Evolutionary conservation across 176 grass and related monocot genomes (phyloP).

Genomic region (Triticum monococcum): DNA sequence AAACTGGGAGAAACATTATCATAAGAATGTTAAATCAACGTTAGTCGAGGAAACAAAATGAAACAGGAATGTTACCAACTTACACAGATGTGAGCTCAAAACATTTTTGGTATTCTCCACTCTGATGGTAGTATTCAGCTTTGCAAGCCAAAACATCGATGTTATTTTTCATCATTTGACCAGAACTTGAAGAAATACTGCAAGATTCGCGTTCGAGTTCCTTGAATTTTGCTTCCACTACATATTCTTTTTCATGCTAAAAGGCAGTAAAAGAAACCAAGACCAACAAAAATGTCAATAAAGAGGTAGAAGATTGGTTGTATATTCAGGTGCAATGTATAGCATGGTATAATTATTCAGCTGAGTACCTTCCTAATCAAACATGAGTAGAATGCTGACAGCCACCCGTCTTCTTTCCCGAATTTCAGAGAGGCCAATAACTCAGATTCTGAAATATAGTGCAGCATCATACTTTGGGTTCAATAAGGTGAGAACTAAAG

Average conservation of each 20-base stretch:
- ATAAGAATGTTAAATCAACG: constrained; percentile 10
- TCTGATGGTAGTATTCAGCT: constrained; percentile 93
- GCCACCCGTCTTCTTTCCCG: constrained; percentile 89
- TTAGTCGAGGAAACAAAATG: constrained; percentile 8
- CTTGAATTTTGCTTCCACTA: constrained; percentile 95
- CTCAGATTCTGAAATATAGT: constrained; percentile 66
- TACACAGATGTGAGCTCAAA: constrained; percentile 86
- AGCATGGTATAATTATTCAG: not conserved
- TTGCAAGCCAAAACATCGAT: constrained; percentile 82
- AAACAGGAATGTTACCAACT: constrained; percentile 39
- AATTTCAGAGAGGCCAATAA: constrained; percentile 83
- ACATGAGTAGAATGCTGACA: constrained; percentile 85
- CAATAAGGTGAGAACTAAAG: constrained; percentile 27
- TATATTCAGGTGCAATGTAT: constrained; percentile 15
- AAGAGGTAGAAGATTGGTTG: not conserved
- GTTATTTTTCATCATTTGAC: constrained; percentile 77
- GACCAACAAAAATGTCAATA: constrained; percentile 23
- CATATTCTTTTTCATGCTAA: constrained; percentile 88
- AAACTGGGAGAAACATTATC: constrained; percentile 54
- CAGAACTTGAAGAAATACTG: constrained; percentile 57
- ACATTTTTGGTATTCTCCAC: constrained; percentile 94
- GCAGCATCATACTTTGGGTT: constrained; percentile 2
- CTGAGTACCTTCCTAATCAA: constrained; percentile 81
- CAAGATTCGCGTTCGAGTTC: constrained; percentile 74
- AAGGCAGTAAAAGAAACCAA: constrained; percentile 20